Base-by-base conservation (phyloP, 495 filamentous ascomycete genomes). In the Acidomyces sp. region DNA sequence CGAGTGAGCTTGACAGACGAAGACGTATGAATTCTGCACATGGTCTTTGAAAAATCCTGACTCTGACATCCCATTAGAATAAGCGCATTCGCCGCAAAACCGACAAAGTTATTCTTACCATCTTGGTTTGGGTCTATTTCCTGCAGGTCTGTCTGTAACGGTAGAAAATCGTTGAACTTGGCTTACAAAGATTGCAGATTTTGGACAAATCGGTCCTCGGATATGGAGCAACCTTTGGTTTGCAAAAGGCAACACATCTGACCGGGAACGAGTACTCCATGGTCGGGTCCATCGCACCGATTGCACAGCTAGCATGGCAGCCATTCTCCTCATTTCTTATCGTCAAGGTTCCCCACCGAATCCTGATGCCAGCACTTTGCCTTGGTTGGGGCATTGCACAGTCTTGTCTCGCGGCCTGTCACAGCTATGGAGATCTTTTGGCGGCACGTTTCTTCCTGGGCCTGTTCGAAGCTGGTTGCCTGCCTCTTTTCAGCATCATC, bases 101-200 rank as follows among this genome's bases (percentile, higher is more conserved):
- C 0, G 76, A 80, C 55, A 56, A 55, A 18, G 61, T 61, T 18
- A 77, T 80, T 34, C 59, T 80, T 2, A 32, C 63, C 9, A 64
- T 80, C 29, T 59, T 79, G 2, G 59, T 70, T 16, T 79, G 75
- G 77, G 73, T 77, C 7, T 78, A 79, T 47, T 77, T 80, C 46
- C 51, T 70, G 11, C 65, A 69, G 55, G 62, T 64, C 32, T 6
- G 37, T 34, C 38, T 9, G 15, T 10, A 35, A 15, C 13, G 3
- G 3, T 17, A 12, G 17, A 12, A 36, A 16, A 5, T 4, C n/a
- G 35, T n/a, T 38, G 24, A 24, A n/a, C 25, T n/a, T 13, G 6
- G 20, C 7, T 38, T 20, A 27, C 20, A 38, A 22, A 16, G 12
- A 2, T 17, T 13, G n/a, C 62, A 75, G 55, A 77, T 78, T 37